Percentiles rank a stretch among this genome's conserved stretches.
These are phyloP conservation scores for Coemansia sp. DNA, from an alignment of 192 early-diverging fungal genomes.

Conservation along the genomic window DNA sequence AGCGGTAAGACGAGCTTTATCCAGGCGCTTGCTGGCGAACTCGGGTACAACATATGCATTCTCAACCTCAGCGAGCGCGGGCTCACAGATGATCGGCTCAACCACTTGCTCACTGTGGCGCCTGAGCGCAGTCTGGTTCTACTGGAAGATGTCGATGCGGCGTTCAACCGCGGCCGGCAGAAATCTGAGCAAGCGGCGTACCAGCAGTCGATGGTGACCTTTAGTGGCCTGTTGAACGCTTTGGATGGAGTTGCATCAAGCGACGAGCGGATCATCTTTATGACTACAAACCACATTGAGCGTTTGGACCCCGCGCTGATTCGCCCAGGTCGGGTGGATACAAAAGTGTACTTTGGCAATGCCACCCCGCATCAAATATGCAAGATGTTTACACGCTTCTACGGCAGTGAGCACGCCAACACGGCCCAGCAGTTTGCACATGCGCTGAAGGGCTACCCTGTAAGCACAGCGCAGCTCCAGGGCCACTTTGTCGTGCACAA, in stretches of 20 bases:
- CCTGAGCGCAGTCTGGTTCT: constrained; percentile 79
- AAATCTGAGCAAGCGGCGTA: constrained; percentile 61
- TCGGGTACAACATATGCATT: constrained; percentile 88
- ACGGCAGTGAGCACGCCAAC: constrained; percentile 51
- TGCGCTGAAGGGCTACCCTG: constrained; percentile 47
- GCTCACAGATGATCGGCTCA: constrained; percentile 79
- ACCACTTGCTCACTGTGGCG: constrained; percentile 74
- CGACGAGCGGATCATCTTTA: constrained; percentile 85
- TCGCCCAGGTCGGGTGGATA: constrained; percentile 77
- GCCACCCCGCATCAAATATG: constrained; percentile 67
- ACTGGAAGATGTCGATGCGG: constrained; percentile 83
- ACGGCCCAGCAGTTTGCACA: constrained; percentile 74
- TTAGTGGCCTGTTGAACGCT: constrained; percentile 84
- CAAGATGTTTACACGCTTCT: constrained; percentile 80
- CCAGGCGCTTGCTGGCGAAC: constrained; percentile 81
- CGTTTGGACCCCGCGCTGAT: constrained; percentile 75
- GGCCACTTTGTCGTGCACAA: constrained; percentile 94
- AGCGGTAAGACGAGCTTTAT: constrained; percentile 93
- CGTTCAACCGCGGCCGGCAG: constrained; percentile 67
- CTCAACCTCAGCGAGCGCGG: constrained; percentile 80
- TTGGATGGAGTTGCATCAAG: constrained; percentile 84
- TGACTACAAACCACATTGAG: constrained; percentile 89
- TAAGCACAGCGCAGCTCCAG: constrained; percentile 88
- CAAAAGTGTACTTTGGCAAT: constrained; percentile 72
- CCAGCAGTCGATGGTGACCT: constrained; percentile 82